Evolutionary conservation across 768 basidiomycete species (phyloP).

Genomic region (Leccinum uliginosum): DNA sequence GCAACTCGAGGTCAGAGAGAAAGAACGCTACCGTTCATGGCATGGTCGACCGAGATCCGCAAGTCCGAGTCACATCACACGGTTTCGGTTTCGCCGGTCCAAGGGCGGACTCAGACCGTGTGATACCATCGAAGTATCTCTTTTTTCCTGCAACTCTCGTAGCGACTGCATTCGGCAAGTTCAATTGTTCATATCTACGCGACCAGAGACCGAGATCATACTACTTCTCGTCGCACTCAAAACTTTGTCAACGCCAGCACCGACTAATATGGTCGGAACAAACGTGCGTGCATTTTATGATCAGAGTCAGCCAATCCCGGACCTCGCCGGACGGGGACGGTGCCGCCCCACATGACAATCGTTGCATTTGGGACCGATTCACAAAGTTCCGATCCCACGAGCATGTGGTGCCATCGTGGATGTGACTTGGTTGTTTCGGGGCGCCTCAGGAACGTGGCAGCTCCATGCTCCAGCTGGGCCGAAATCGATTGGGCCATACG

Average conservation of each 20-base stretch:
- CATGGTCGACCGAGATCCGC: neutral
- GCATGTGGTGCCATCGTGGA: neutral
- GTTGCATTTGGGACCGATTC: slow-evolving; percentile 25
- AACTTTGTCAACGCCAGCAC: neutral
- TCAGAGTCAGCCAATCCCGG: slow-evolving; percentile 8
- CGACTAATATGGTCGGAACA: neutral
- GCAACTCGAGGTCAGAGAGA: slow-evolving; percentile 2
- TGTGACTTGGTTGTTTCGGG: slow-evolving; percentile 1
- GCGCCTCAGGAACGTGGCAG: neutral
- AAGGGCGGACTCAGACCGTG: neutral
- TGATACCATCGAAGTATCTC: neutral
- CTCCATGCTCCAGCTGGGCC: neutral
- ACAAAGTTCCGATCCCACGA: neutral
- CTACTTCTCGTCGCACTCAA: neutral
- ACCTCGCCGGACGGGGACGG: slow-evolving; percentile 34
- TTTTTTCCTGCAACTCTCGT: neutral
- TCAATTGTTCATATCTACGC: neutral
- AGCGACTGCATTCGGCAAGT: neutral
- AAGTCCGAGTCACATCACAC: slow-evolving; percentile 14
- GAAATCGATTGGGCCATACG: neutral
- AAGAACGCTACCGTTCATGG: slow-evolving; percentile 2
- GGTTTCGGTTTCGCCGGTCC: neutral
- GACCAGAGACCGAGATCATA: neutral
- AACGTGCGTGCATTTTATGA: neutral
- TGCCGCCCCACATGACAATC: slow-evolving; percentile 5